These are phyloP conservation scores for Didymella lethalis DNA, from an alignment of 2,329 filamentous ascomycete species.

Conservation along the genomic window DNA sequence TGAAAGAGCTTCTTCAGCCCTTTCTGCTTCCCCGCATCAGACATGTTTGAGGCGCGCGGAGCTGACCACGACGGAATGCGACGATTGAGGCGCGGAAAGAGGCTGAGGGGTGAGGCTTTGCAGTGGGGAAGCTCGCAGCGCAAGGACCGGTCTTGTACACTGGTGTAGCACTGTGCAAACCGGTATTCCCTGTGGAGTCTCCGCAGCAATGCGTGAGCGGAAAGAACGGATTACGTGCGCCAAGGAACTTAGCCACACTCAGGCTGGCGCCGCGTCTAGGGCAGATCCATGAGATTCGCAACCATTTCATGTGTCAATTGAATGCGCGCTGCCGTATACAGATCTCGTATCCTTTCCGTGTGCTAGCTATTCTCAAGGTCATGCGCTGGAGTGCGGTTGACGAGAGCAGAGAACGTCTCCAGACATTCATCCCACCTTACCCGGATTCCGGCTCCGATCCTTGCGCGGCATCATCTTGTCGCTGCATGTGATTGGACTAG, in stretches of 20 bases:
- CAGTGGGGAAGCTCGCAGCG: slow-evolving; percentile 23
- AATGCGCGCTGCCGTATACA: background rate
- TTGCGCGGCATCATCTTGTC: slow-evolving; percentile 8
- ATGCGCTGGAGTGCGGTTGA: background rate
- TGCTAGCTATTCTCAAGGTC: background rate
- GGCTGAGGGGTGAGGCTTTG: slow-evolving; percentile 34
- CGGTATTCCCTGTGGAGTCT: slow-evolving; percentile 33
- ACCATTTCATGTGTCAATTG: slow-evolving; percentile 6
- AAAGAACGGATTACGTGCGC: slow-evolving; percentile 26
- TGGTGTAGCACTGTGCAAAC: slow-evolving; percentile 29
- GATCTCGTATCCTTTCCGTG: background rate
- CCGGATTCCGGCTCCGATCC: slow-evolving; percentile 11
- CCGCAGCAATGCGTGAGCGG: slow-evolving; percentile 14
- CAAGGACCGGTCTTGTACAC: slow-evolving; percentile 33
- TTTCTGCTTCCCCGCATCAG: slow-evolving; percentile 35
- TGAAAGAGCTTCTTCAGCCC: slow-evolving; percentile 51
- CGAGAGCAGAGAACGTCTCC: background rate
- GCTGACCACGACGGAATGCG: slow-evolving; percentile 20
- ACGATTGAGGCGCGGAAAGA: slow-evolving; percentile 25
- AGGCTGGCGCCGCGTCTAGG: slow-evolving; percentile 10
- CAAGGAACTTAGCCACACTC: slow-evolving; percentile 16
- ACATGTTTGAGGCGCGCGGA: slow-evolving; percentile 29
- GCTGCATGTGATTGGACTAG: slow-evolving; percentile 16
- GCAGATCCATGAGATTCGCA: background rate
- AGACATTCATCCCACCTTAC: background rate